phyloP scores from a whole-genome alignment of 768 basidiomycete species.

The Suillus discolor region DNA sequence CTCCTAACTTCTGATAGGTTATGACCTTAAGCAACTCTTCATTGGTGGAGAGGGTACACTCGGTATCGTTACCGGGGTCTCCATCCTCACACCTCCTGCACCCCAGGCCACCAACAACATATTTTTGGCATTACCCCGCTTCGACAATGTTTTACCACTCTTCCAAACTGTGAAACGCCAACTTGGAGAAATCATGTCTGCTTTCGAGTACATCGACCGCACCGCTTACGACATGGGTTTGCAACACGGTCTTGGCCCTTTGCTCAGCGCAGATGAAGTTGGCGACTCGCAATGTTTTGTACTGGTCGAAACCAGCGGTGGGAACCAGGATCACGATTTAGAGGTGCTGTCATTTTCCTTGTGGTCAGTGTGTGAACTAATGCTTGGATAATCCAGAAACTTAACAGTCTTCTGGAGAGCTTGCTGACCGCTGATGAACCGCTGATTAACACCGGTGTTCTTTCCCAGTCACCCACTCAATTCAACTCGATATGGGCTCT shows the following conservation, averaged over 20 bases:
- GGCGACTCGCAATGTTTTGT: conserved; percentile 86
- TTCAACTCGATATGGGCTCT: conserved; percentile 89
- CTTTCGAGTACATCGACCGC: conserved; percentile 95
- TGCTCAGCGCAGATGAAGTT: conserved; percentile 72
- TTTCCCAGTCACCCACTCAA: conserved; percentile 90
- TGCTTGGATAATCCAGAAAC: conserved; percentile 63
- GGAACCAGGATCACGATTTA: conserved; percentile 89
- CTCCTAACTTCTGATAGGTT: conserved; percentile 54
- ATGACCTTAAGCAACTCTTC: conserved; percentile 97
- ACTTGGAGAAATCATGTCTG: conserved; percentile 93
- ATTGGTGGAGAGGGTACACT: conserved; percentile 98
- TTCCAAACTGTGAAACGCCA: conserved; percentile 80
- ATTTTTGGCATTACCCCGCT: conserved; percentile 86
- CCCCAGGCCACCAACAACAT: conserved; percentile 88
- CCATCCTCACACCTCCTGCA: conserved; percentile 86
- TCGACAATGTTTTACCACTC: conserved; percentile 83
- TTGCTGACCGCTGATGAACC: conserved; percentile 73
- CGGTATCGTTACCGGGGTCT: conserved; percentile 92
- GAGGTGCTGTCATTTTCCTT: conserved; percentile 54
- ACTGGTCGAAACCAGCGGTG: conserved; percentile 92
- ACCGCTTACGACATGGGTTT: conserved; percentile 83
- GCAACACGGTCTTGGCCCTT: conserved; percentile 79
- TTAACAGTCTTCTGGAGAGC: conserved; percentile 74
- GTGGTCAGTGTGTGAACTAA: conserved; percentile 7
- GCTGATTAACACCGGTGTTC: conserved; percentile 85